These are phyloP conservation scores for Mucor mucedo DNA, from an alignment of 371 early-diverging fungal genomes.

Conservation along the genomic window DNA sequence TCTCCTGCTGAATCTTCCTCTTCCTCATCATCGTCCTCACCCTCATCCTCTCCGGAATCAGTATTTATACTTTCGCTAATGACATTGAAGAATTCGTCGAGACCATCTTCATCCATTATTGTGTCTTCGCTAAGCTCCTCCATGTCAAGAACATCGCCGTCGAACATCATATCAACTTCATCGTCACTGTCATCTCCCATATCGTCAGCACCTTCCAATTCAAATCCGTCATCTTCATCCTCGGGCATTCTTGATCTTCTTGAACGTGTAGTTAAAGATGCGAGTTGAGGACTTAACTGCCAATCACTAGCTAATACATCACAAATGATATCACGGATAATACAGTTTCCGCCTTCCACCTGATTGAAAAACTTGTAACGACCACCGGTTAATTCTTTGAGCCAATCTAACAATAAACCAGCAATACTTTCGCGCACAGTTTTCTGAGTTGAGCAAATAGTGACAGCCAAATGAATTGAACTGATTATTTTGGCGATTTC, in stretches of 20 bases:
- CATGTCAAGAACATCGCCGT: slow-evolving; percentile 3
- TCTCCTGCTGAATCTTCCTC: neutral
- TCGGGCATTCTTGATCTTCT: slow-evolving; percentile 40
- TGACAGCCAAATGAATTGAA: slow-evolving; percentile 78
- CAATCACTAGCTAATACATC: slow-evolving; percentile 72
- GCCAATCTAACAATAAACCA: slow-evolving; percentile 77
- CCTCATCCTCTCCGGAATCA: neutral
- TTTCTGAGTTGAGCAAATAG: slow-evolving; percentile 82
- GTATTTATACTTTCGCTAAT: neutral
- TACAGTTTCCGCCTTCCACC: slow-evolving; percentile 46
- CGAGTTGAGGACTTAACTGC: slow-evolving; percentile 46
- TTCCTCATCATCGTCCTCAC: neutral
- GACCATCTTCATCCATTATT: slow-evolving; percentile 25
- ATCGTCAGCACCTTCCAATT: slow-evolving; percentile 16
- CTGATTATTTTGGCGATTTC: slow-evolving; percentile 67
- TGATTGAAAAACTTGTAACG: slow-evolving; percentile 60
- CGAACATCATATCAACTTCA: slow-evolving; percentile 18
- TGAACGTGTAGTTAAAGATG: slow-evolving; percentile 40
- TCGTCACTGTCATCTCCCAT: slow-evolving; percentile 20
- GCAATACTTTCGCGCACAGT: slow-evolving; percentile 83
- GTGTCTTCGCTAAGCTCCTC: slow-evolving; percentile 27
- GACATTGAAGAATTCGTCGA: slow-evolving; percentile 15
- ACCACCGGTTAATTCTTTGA: slow-evolving; percentile 72
- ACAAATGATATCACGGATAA: slow-evolving; percentile 71
- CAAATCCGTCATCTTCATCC: slow-evolving; percentile 28